phyloP scores from a whole-genome alignment of 2,329 filamentous ascomycete species.

The Cladorrhinum sp. region DNA sequence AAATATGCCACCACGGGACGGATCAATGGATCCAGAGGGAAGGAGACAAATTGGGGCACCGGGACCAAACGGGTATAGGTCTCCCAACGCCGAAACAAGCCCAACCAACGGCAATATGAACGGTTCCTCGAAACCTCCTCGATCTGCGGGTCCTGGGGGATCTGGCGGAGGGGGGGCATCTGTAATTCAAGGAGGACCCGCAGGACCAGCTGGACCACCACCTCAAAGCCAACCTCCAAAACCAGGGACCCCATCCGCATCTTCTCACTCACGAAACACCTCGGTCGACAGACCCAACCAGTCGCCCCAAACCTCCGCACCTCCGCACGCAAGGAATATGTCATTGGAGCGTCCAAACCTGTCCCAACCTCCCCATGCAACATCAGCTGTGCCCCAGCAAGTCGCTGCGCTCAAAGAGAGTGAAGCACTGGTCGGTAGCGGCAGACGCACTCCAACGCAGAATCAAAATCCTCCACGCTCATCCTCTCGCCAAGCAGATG shows the following conservation, averaged over 20 bases:
- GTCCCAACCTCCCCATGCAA: slow-evolving; percentile 37
- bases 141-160: slow-evolving; percentile 32
- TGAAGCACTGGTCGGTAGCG: slow-evolving; percentile 55
- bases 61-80: slow-evolving; percentile 42
- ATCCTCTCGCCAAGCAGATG: slow-evolving; percentile 34
- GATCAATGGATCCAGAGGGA: slow-evolving; percentile 49
- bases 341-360: slow-evolving; percentile 46
- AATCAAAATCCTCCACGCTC: slow-evolving; percentile 35
- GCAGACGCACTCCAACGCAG: slow-evolving; percentile 63
- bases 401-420: slow-evolving; percentile 36
- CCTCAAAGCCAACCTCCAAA: slow-evolving; percentile 54
- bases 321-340: slow-evolving; percentile 45
- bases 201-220: slow-evolving; percentile 47
- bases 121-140: slow-evolving; percentile 40
- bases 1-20: slow-evolving; percentile 46
- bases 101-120: slow-evolving; percentile 24
- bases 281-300: slow-evolving; percentile 46
- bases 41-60: slow-evolving; percentile 45
- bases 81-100: slow-evolving; percentile 38
- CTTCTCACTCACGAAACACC: slow-evolving; percentile 46
- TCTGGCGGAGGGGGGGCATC: slow-evolving; percentile 26
- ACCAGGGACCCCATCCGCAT: slow-evolving; percentile 35
- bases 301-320: slow-evolving; percentile 36
- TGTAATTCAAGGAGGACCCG: background rate
- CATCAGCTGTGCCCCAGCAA: slow-evolving; percentile 46